Evolutionary conservation across 2,329 filamentous ascomycete species (phyloP).

Genomic region (Sporothrix humicola): DNA sequence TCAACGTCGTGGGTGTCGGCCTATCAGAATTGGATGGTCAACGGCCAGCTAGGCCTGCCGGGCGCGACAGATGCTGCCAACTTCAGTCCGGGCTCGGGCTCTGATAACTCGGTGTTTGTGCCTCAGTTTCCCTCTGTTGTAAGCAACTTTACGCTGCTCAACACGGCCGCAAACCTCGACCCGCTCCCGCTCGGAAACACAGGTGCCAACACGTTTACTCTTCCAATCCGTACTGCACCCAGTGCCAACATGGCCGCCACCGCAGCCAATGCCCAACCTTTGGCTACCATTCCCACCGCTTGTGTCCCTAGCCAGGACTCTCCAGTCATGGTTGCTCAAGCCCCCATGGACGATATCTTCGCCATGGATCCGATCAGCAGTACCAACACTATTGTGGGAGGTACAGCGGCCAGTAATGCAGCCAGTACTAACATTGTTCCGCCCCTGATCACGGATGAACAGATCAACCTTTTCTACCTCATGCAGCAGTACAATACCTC

Average conservation of each 20-base stretch:
- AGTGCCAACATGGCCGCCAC: neutral
- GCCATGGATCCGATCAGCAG: neutral
- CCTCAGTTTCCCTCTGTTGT: neutral
- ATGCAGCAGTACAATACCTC: neutral
- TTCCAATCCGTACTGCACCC: neutral
- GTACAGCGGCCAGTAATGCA: neutral
- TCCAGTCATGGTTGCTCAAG: neutral
- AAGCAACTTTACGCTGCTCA: conserved; percentile 13
- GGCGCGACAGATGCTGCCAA: too few relatives aligned
- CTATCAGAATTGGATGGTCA: neutral
- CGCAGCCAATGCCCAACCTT: too few relatives aligned
- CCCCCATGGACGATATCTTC: conserved; percentile 13
- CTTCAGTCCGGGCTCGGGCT: neutral
- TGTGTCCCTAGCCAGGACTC: neutral
- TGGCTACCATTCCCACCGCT: too few relatives aligned
- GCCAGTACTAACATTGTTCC: neutral
- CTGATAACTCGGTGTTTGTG: neutral
- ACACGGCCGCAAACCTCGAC: neutral
- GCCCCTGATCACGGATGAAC: neutral
- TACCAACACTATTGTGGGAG: neutral
- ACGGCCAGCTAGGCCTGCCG: too few relatives aligned
- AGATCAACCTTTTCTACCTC: neutral
- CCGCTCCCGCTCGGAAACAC: neutral
- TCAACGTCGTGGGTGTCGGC: neutral
- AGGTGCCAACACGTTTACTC: neutral